These are phyloP conservation scores for Furcasterigmium furcatum DNA, from an alignment of 2,329 filamentous ascomycete genomes.

Conservation along the genomic window DNA sequence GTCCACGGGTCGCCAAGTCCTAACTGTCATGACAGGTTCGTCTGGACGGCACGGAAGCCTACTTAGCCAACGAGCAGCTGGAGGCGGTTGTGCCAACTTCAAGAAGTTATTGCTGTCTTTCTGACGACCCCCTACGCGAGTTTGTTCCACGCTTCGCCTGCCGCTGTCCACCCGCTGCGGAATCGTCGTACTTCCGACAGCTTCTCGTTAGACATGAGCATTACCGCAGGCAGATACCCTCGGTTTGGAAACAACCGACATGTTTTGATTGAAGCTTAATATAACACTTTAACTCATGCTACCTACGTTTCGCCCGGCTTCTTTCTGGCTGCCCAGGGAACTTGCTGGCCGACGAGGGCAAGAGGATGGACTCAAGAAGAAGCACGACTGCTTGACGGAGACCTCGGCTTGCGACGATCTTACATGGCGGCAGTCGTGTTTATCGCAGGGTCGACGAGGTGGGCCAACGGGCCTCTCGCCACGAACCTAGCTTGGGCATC, in stretches of 20 bases:
- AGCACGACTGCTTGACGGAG: too few species aligned
- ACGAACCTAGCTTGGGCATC: too few species aligned
- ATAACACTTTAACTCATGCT: background rate
- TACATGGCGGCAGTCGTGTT: too few species aligned
- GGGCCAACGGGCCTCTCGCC: too few species aligned
- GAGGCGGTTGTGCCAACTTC: background rate
- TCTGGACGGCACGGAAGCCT: slow-evolving; percentile 16
- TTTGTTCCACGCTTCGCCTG: background rate
- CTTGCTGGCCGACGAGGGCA: too few species aligned
- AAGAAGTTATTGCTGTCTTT: too few species aligned
- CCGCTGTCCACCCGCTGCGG: slow-evolving; percentile 7
- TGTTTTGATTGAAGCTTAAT: background rate
- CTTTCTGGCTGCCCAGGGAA: too few species aligned
- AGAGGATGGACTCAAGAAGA: too few species aligned
- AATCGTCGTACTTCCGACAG: too few species aligned
- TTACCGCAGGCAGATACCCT: background rate
- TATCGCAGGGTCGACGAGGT: too few species aligned
- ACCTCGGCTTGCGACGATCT: too few species aligned
- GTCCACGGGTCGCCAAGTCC: background rate
- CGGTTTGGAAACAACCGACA: background rate
- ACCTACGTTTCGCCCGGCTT: background rate
- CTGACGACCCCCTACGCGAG: too few species aligned
- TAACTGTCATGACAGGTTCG: slow-evolving; percentile 4
- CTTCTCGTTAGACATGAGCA: background rate
- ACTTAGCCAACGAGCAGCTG: slow-evolving; percentile 8